A percentile compares a stretch with the other conserved stretches of the same genome.
These are phyloP conservation scores for Kurtzmaniella quercitrusa DNA, from an alignment of 1,139 yeast genomes.

Conservation along the genomic window DNA sequence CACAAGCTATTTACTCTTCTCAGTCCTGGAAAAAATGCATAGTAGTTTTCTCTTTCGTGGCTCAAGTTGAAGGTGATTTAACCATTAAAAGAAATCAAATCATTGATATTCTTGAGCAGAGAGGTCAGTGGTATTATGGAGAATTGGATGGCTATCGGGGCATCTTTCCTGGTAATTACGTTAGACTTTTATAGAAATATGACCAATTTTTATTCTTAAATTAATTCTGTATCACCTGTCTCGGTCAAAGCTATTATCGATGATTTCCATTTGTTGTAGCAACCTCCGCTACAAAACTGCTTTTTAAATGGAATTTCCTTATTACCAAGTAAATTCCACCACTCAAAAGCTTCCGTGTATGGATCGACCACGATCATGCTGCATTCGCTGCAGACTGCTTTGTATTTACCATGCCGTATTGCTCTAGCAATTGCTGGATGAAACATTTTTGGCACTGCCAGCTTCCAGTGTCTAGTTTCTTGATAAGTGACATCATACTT, in stretches of 20 bases:
- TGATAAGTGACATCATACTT: slow-evolving; percentile 41
- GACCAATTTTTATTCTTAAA: neutral
- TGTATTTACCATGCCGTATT: slow-evolving; percentile 35
- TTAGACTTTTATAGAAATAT: slow-evolving; percentile 16
- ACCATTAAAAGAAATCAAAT: slow-evolving; percentile 46
- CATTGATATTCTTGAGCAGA: slow-evolving; percentile 38
- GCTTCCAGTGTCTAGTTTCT: slow-evolving; percentile 43
- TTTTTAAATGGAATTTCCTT: slow-evolving; percentile 34
- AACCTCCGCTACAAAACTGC: slow-evolving; percentile 39
- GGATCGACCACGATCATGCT: slow-evolving; percentile 35
- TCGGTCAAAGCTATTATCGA: neutral
- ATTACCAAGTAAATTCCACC: slow-evolving; percentile 46
- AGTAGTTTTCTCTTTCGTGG: slow-evolving; percentile 31
- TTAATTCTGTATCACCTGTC: neutral
- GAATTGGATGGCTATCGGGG: slow-evolving; percentile 46
- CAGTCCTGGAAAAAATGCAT: slow-evolving; percentile 16
- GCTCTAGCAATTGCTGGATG: slow-evolving; percentile 35
- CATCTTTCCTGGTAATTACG: slow-evolving; percentile 55
- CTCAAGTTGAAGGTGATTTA: slow-evolving; percentile 43
- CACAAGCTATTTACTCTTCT: slow-evolving; percentile 9
- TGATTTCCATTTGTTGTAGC: slow-evolving; percentile 26
- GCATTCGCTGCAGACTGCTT: slow-evolving; percentile 38
- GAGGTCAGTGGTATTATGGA: slow-evolving; percentile 63
- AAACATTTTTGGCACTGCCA: slow-evolving; percentile 31
- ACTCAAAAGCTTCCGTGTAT: slow-evolving; percentile 38